Conservation (phyloP, 345 rosid genomes). For the Populus tremula region DNA sequence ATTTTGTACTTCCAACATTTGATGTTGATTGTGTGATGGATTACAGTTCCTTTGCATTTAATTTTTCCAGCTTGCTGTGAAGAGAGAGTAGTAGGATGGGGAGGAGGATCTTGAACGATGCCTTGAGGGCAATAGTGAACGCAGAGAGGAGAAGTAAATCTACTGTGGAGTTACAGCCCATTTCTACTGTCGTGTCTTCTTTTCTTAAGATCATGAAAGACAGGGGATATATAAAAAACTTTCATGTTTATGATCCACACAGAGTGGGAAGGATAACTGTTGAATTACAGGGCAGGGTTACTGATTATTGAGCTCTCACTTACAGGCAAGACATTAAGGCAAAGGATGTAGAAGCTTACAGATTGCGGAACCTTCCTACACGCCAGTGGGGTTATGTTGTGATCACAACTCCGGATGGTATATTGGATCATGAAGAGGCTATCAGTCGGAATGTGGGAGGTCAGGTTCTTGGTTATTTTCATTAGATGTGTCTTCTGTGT, state of each 20-base stretch:
- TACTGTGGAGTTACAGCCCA: constrained; percentile 70
- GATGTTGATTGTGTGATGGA: too few species aligned
- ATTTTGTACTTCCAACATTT: too few species aligned
- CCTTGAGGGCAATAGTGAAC: constrained; percentile 80
- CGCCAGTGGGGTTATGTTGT: constrained; percentile 96
- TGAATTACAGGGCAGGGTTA: constrained; percentile 83
- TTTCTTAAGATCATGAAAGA: constrained; percentile 83
- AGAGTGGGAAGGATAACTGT: constrained; percentile 85
- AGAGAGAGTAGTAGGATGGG: constrained; percentile 53
- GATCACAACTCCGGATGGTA: constrained; percentile 83
- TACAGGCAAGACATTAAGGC: constrained; percentile 88
- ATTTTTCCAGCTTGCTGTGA: not conserved
- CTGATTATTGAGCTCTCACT: constrained; percentile 75
- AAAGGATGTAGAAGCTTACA: constrained; percentile 61
- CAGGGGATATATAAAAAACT: constrained; percentile 75
- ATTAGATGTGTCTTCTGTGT: constrained; percentile 33
- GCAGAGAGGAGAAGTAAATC: constrained; percentile 82
- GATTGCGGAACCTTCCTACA: constrained; percentile 69
- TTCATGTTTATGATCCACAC: constrained; percentile 71
- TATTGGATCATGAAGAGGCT: constrained; percentile 96
- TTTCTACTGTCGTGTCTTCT: constrained; percentile 82
- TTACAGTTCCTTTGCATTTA: too few species aligned
- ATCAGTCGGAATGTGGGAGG: constrained; percentile 73
- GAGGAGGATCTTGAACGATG: constrained; percentile 80
- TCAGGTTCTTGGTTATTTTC: constrained; percentile 87